A percentile compares a stretch with the other conserved stretches of the same genome.
Conservation (phyloP, 1,284 basidiomycete species). For the Naganishia sp. region DNA sequence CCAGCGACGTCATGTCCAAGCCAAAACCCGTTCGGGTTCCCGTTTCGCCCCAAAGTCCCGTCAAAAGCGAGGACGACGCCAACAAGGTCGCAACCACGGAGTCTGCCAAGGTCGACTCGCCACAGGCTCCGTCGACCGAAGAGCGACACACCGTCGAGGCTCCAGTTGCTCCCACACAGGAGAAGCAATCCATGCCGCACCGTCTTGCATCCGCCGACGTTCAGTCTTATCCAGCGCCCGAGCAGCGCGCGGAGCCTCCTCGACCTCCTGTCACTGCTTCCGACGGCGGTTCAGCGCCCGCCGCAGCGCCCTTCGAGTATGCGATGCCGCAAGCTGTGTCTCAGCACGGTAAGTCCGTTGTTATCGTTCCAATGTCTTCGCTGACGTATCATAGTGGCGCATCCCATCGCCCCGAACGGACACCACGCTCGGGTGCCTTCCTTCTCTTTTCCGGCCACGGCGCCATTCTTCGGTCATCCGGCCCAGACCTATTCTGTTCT, state of each 20-base stretch:
- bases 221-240: no score
- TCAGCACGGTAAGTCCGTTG: not conserved
- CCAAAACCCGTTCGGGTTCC: not conserved
- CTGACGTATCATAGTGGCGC: not conserved
- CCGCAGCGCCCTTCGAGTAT: not conserved
- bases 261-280: not conserved
- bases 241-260: no score
- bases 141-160: not conserved
- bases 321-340: not conserved
- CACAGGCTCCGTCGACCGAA: not conserved
- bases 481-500: conserved; percentile 16
- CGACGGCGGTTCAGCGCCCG: not conserved
- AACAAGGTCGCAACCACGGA: not conserved
- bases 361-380: not conserved
- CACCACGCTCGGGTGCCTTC: conserved; percentile 15
- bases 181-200: not conserved
- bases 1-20: not conserved
- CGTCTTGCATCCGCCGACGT: not conserved
- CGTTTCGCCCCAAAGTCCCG: not conserved
- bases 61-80: not conserved
- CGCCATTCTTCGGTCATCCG: conserved; percentile 3
- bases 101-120: not conserved
- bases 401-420: not conserved
- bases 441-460: not conserved
- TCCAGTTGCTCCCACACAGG: not conserved